These are phyloP conservation scores for Poteriospumella lacustris DNA, from an alignment of 108 stramenopile genomes.

Conservation along the genomic window DNA sequence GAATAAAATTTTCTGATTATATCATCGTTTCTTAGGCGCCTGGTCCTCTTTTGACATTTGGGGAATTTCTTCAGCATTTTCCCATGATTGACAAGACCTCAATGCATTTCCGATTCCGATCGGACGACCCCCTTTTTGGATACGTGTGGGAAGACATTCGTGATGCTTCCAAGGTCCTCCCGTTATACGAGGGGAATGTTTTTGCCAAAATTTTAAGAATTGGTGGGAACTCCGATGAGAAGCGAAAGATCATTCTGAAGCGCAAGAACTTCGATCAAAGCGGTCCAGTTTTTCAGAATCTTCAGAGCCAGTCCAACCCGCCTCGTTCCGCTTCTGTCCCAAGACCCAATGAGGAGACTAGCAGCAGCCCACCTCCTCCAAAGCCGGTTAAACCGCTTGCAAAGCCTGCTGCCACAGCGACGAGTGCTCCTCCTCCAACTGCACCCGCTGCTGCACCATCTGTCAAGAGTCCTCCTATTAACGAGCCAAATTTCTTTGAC, in stretches of 20 bases:
- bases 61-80: slow-evolving; percentile 14
- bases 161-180: neutral
- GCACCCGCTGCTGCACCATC: too few species aligned
- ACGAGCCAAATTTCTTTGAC: too few species aligned
- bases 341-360: too few species aligned
- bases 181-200: neutral
- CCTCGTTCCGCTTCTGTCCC: too few species aligned
- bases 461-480: too few species aligned
- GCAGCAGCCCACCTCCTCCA: too few species aligned
- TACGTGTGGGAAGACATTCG: slow-evolving; percentile 12
- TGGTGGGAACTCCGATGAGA: neutral
- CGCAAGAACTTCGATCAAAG: too few species aligned
- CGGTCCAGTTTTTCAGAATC: too few species aligned
- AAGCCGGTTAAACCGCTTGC: too few species aligned
- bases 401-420: too few species aligned
- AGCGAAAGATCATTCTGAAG: neutral
- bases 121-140: neutral
- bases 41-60: neutral
- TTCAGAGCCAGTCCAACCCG: too few species aligned
- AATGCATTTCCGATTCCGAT: neutral
- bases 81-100: neutral
- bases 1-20: neutral
- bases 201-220: slow-evolving; percentile 4
- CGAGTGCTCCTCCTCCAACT: too few species aligned
- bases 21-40: neutral